A percentile compares a stretch with the other conserved stretches of the same genome.
These are phyloP conservation scores for Dactylellina cionopaga DNA, from an alignment of 2,329 filamentous ascomycete genomes.

Conservation along the genomic window DNA sequence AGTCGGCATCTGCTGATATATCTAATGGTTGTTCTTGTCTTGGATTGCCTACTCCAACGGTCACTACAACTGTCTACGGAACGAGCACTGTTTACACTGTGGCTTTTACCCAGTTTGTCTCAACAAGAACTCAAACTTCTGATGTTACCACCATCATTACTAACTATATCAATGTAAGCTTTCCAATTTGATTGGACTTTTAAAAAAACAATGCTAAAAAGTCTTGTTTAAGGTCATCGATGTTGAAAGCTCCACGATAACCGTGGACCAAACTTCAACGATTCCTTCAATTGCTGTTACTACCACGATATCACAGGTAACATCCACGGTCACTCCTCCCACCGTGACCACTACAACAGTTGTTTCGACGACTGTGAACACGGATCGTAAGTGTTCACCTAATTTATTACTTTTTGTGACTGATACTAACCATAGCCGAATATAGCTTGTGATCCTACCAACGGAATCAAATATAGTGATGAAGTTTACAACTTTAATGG, in stretches of 20 bases:
- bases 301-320: not conserved
- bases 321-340: slow-evolving; percentile 8
- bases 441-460: slow-evolving; percentile 12
- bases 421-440: not conserved
- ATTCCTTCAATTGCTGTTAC: slow-evolving; percentile 17
- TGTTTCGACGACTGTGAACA: not conserved
- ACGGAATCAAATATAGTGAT: slow-evolving; percentile 1
- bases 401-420: not conserved
- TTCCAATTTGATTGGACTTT: not conserved
- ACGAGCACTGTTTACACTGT: slow-evolving; percentile 14
- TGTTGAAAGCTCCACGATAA: slow-evolving; percentile 9
- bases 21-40: slow-evolving; percentile 28
- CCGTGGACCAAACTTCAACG: slow-evolving; percentile 10
- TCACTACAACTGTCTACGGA: slow-evolving; percentile 2
- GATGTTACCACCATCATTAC: slow-evolving; percentile 10
- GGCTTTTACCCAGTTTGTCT: slow-evolving; percentile 6
- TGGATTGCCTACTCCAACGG: slow-evolving; percentile 19
- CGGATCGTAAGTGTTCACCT: slow-evolving; percentile 7
- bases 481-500: slow-evolving; percentile 12
- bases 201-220: not conserved
- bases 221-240: slow-evolving; percentile 1
- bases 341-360: not conserved
- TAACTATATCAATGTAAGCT: slow-evolving; percentile 13
- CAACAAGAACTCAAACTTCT: slow-evolving; percentile 9
- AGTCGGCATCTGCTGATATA: slow-evolving; percentile 19